Evolutionary conservation across 2,329 filamentous ascomycete species (phyloP), one percentile per base, ranked within the genome.

Genomic region (Fusarium stilboides): DNA sequence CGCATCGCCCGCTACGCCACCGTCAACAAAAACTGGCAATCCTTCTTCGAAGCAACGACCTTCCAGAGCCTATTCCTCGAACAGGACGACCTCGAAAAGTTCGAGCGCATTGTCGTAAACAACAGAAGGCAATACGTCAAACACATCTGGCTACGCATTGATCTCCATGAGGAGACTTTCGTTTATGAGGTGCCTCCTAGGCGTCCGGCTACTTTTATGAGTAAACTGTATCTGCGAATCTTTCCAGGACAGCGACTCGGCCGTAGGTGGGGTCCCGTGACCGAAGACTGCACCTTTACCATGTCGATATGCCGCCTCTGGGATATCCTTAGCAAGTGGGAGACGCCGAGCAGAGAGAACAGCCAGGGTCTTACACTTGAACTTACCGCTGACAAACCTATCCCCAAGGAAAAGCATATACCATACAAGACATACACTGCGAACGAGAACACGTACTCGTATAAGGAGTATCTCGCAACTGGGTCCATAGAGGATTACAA

Each of bases 221-320:
- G 57, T 9, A 69, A 66, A 33, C 69, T 80, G 34, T 60, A 75
- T 8, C 66, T 70, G 37, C 73, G 80, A 37, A 24, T 24, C 22
- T 12, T 31, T 9, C 28, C 28, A 13, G 12, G 10, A 3, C 28
- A 31, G 10, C 28, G 10, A 13, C 10, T 5, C 28, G 5, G 10
- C 28, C 9, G 10, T 13, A 4, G 10, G 2, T 31, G 5, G 14
- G 17, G 33, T 4, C 26, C 24, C 20, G 31, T 6, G 7, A 33
- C 57, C 2, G 43, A 49, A 4, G 52, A 68, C 6, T 19, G 17
- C 3, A 15, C 17, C 13, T 69, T 68, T 43, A 65, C 46, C 8
- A 12, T 2, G 9, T 49, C 54, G 3, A 3, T 69, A 8, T 20
- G 22, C 5, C 0, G 3, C 6, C 42, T 69, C 1, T 69, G 66